These are phyloP conservation scores for Zoysia japonica DNA, from an alignment of 176 grass and related monocot species.

Conservation along the genomic window DNA sequence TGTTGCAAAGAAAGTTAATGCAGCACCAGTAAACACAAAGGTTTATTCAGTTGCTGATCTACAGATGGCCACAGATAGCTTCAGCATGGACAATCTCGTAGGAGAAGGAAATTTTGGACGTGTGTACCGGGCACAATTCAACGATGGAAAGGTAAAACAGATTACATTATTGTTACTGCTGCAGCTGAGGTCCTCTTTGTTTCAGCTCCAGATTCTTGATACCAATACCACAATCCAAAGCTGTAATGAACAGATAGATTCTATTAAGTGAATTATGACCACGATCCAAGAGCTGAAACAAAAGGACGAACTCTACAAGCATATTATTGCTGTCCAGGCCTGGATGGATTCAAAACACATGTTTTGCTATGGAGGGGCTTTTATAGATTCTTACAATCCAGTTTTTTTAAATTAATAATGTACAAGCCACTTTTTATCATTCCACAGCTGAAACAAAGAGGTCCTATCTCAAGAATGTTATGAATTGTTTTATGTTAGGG, in stretches of 20 bases:
- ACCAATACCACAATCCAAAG: neutral
- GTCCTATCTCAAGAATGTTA: neutral
- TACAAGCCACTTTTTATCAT: neutral
- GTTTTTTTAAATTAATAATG: neutral
- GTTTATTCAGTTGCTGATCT: constrained; percentile 92
- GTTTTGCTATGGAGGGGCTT: neutral
- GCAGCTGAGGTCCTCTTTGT: neutral
- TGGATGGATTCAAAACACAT: too few species aligned
- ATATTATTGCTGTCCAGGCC: neutral
- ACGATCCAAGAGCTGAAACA: too few species aligned
- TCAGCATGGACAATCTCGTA: constrained; percentile 78
- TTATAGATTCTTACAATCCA: neutral
- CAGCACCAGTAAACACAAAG: constrained; percentile 50
- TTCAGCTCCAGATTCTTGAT: neutral
- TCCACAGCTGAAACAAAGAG: neutral
- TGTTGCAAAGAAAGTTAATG: constrained; percentile 56
- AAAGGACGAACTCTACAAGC: neutral
- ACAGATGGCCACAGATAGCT: constrained; percentile 89
- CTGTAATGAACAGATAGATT: neutral
- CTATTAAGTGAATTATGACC: too few species aligned
- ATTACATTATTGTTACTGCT: neutral
- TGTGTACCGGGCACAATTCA: constrained; percentile 81
- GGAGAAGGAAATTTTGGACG: constrained; percentile 80
- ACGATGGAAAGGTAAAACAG: constrained; percentile 74
- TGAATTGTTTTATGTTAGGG: neutral